Base-by-base conservation (phyloP, 1,139 yeast species). In the Yamadazyma taylorii region DNA sequence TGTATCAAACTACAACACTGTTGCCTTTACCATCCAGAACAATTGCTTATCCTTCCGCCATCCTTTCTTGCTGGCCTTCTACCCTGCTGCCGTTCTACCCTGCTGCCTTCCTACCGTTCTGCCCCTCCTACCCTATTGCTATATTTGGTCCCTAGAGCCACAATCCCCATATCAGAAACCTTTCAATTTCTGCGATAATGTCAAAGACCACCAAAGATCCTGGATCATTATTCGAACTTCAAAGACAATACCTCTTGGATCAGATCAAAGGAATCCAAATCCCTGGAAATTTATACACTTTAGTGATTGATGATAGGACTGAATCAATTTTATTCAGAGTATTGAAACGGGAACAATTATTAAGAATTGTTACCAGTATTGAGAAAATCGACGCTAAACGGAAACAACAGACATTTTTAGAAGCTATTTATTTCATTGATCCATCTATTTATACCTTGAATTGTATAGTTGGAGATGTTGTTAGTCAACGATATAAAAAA, bases 381-480 rank as follows among this genome's bases (percentile, higher is more conserved):
- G 77, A 71, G 40, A 55, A 55, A 45, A 52, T 71, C 13, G 75
- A 68, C 42, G 60, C 54, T 16, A 54, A 52, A 24, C 51, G 75
- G 33, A 56, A 63, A 29, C 62, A 55, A 38, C 71, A 64, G 51
- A 53, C 65, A 9, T 68, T 61, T 37, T 53, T 70, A 50, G 68
- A 62, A 43, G 76, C 73, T 17, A 63, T 71, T 23, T 71, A 71
- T 48, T 58, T 71, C 39, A 55, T 66, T 17, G 73, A 69, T 19
- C 60, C 66, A 11, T 52, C 65, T 14, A 50, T 60, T 14, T 69
- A 61, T 48, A 69, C 69, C 42, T 48, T 69, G 46, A 65, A 65
- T 38, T 70, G 76, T 45, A 63, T 71, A 21, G 51, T 63, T 31
- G 72, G 73, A 11, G 77, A 71, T 47, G 66, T 68, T 13, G 61